Conservation (phyloP, 1,139 yeast genomes). For the Yamadazyma diddensiae region DNA sequence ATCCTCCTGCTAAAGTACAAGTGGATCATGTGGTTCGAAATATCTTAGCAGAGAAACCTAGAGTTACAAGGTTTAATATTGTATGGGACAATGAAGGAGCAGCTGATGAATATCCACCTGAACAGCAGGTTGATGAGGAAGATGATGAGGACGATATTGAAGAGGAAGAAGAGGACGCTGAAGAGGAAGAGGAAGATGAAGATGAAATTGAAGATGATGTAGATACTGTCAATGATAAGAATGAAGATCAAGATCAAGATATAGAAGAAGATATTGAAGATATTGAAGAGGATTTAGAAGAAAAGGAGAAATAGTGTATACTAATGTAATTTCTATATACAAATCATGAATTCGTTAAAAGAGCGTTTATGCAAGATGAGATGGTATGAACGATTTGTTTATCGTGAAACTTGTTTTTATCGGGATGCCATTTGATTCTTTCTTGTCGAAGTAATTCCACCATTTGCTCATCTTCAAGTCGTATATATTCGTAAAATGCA, state of each 20-base stretch:
- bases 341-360: slow-evolving; percentile 1
- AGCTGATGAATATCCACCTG: slow-evolving; percentile 71
- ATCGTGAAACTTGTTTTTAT: slow-evolving; percentile 39
- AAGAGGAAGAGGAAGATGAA: slow-evolving; percentile 52
- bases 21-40: slow-evolving; percentile 93
- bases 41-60: slow-evolving; percentile 93
- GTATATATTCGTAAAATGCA: slow-evolving; percentile 24
- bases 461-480: slow-evolving; percentile 11
- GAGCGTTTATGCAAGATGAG: slow-evolving; percentile 11
- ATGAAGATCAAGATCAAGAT: slow-evolving; percentile 14
- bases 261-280: slow-evolving; percentile 26
- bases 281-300: slow-evolving; percentile 30
- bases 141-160: slow-evolving; percentile 56
- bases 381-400: slow-evolving; percentile 17
- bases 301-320: slow-evolving; percentile 5
- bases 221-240: slow-evolving; percentile 28
- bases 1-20: slow-evolving; percentile 92
- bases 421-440: slow-evolving; percentile 70
- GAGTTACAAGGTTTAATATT: slow-evolving; percentile 94
- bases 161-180: slow-evolving; percentile 59
- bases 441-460: slow-evolving; percentile 42
- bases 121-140: slow-evolving; percentile 41
- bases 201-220: slow-evolving; percentile 41
- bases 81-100: slow-evolving; percentile 82
- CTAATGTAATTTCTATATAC: slow-evolving; percentile 3